These are phyloP conservation scores for Neospermospora avenae DNA, from an alignment of 2,329 filamentous ascomycete species.

Conservation along the genomic window DNA sequence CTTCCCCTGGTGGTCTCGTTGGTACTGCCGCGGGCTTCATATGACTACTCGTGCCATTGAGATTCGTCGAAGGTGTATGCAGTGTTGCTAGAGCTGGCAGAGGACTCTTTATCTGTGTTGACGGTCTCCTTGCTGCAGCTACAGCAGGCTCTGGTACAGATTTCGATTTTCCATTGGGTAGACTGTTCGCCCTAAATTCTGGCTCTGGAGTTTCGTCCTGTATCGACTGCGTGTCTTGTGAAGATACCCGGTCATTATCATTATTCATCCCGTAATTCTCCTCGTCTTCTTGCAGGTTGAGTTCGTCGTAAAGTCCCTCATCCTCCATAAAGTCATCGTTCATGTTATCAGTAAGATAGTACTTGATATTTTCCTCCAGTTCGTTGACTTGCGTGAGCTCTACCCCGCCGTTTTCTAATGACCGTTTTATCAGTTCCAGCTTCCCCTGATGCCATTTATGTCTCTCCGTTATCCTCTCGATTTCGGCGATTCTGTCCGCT, in stretches of 20 bases:
- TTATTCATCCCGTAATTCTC: constrained; percentile 75
- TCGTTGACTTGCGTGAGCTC: constrained; percentile 85
- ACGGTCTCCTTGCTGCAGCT: constrained; percentile 65
- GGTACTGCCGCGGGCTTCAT: constrained; percentile 96
- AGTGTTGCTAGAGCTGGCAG: constrained; percentile 88
- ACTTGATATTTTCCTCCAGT: constrained; percentile 87
- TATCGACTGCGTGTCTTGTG: constrained; percentile 89
- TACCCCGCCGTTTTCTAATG: constrained; percentile 87
- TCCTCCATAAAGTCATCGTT: constrained; percentile 91
- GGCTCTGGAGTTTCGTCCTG: constrained; percentile 74
- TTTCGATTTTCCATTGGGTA: constrained; percentile 47
- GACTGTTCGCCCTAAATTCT: constrained; percentile 46
- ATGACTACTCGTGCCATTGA: constrained; percentile 56
- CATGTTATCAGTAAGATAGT: constrained; percentile 89
- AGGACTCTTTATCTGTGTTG: constrained; percentile 88
- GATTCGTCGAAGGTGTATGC: constrained; percentile 66
- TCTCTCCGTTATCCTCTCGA: constrained; percentile 79
- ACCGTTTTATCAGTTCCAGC: constrained; percentile 83
- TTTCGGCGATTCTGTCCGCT: constrained; percentile 81
- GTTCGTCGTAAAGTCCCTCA: constrained; percentile 91
- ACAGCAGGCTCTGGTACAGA: constrained; percentile 56
- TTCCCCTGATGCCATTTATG: constrained; percentile 97
- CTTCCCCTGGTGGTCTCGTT: constrained; percentile 79
- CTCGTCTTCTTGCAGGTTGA: constrained; percentile 90
- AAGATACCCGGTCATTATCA: constrained; percentile 87